Base-by-base conservation (phyloP, 2,329 filamentous ascomycete genomes). In the Alternaria arbusti region DNA sequence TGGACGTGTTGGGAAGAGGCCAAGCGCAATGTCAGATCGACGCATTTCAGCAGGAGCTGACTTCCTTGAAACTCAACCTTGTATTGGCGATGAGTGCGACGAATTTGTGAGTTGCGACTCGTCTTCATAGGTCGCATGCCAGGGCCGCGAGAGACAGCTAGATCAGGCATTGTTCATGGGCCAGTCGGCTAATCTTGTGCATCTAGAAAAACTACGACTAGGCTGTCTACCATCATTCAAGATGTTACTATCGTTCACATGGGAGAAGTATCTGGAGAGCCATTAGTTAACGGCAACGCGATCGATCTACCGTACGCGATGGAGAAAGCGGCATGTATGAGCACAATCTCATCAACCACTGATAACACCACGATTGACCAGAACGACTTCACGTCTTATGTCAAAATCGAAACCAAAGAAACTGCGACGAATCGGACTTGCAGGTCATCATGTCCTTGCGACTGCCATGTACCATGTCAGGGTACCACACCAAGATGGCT, bases 281-380 rank as follows among this genome's bases (percentile, higher is more conserved):
- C n/a, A 0, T 17, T 17, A 9, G 3, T 3, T 6, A 2, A 17
- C 0, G 36, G 3, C 4, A 17, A 40, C 3, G 3, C n/a, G n/a
- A 2, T 17, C n/a, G 9, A 40, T 17, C 8, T 40, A 9, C n/a
- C 4, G 17, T 3, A 11, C 10, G n/a, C 15, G 2, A 40, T 40
- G 36, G 36, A 40, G n/a, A 40, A 40, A 10, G 36, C 36, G 8
- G 15, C 36, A 6, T 40, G 36, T 8, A 3, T 17, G 36, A 40
- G n/a, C 36, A 17, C 36, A 17, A 6, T 2, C n/a, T 5, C n/a
- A 17, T 40, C 36, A 17, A 40, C 1, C 1, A 40, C 4, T 0
- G 5, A 40, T 11, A 6, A 17, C 4, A 10, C 36, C n/a, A 10
- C 17, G n/a, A 0, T 6, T 9, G 36, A 40, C 7, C 36, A 1